phyloP scores from a whole-genome alignment of 2,329 filamentous ascomycete genomes.

The Capronia americana region DNA sequence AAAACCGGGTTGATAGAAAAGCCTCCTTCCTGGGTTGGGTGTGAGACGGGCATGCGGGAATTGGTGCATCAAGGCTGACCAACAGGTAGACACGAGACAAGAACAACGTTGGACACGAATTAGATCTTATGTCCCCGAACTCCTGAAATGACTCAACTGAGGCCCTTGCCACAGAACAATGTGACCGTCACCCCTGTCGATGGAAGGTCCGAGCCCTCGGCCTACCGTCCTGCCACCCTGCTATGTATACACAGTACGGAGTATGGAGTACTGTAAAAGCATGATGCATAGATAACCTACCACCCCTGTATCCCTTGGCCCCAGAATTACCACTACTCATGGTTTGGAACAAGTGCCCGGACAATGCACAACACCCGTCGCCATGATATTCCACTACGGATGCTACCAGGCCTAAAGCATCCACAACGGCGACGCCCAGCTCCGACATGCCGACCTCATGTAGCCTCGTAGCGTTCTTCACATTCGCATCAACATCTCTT shows the following conservation, averaged over 20 bases:
- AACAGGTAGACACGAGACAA: conserved; percentile 18
- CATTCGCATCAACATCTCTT: not conserved
- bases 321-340: not conserved
- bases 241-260: too few species aligned
- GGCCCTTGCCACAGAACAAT: not conserved
- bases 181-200: not conserved
- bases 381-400: not conserved
- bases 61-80: conserved; percentile 5
- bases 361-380: not conserved
- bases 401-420: conserved; percentile 3
- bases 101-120: conserved; percentile 7
- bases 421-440: not conserved
- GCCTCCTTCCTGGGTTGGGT: conserved; percentile 4
- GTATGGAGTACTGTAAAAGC: not conserved
- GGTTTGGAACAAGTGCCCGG: conserved; percentile 6
- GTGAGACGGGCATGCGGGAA: conserved; percentile 16
- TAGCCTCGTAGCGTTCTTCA: not conserved
- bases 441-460: conserved; percentile 10
- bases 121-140: not conserved
- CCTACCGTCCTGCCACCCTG: not conserved
- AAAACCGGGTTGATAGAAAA: conserved; percentile 20
- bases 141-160: not conserved
- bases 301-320: not conserved
- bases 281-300: not conserved
- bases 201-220: not conserved